phyloP scores from a whole-genome alignment of 164 flowering plant species.

The Magnolia changhungtana region DNA sequence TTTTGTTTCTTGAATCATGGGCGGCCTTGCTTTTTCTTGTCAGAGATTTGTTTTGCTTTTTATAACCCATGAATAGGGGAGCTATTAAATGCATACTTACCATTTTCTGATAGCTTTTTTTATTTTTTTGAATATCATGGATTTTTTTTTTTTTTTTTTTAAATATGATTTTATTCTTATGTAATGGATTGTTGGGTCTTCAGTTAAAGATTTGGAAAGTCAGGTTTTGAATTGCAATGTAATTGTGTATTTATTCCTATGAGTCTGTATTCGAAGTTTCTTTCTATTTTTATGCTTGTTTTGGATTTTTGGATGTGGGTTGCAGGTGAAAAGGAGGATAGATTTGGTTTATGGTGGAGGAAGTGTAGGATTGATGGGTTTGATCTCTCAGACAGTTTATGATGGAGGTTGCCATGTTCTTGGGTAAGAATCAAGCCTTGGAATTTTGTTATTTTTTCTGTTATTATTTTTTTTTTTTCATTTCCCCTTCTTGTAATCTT shows the following conservation, averaged over 20 bases:
- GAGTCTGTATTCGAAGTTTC: not conserved
- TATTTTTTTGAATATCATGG: not conserved
- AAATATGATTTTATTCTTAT: not conserved
- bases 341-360: conserved; percentile 97
- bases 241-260: not conserved
- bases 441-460: not conserved
- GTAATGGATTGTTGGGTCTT: not conserved
- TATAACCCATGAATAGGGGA: not conserved
- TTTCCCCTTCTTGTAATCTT: not conserved
- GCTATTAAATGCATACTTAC: not conserved
- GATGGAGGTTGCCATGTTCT: conserved; percentile 88
- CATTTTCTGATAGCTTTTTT: not conserved
- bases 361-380: conserved; percentile 94
- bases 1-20: not conserved
- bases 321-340: conserved; percentile 76
- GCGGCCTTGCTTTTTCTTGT: not conserved
- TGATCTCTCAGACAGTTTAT: conserved; percentile 60
- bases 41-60: not conserved
- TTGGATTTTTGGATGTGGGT: not conserved
- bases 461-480: conserved; percentile 1
- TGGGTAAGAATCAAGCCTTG: conserved; percentile 45
- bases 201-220: not conserved
- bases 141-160: not conserved
- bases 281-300: no score
- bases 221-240: not conserved